Evolutionary conservation across 345 rosid species (phyloP).

Genomic region (Aegle marmelos): DNA sequence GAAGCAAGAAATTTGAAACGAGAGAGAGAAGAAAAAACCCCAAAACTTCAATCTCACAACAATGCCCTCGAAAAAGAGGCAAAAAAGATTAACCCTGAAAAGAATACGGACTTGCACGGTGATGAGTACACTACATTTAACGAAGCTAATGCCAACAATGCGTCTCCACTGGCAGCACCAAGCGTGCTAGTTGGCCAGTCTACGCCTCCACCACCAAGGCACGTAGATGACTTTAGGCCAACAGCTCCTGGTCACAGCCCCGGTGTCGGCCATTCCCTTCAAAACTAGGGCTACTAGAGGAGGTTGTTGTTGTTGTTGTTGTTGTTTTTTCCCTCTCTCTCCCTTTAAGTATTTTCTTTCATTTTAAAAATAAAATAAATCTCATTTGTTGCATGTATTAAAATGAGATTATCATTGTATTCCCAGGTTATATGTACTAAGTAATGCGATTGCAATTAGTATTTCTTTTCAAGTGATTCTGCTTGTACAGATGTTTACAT

Average conservation of each 20-base stretch:
- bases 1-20: constrained; percentile 40
- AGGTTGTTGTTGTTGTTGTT: no score
- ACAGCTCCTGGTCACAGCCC: constrained; percentile 68
- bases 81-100: neutral
- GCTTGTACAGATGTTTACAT: neutral
- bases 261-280: constrained; percentile 51
- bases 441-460: neutral
- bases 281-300: constrained; percentile 25
- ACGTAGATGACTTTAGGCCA: constrained; percentile 52
- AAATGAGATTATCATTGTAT: neutral
- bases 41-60: constrained; percentile 3
- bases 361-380: neutral
- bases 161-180: constrained; percentile 22
- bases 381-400: neutral
- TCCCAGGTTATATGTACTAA: neutral
- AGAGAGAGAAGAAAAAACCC: neutral
- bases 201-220: constrained; percentile 24
- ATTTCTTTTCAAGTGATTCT: neutral
- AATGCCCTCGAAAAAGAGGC: constrained; percentile 9
- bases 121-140: neutral
- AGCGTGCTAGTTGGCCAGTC: neutral
- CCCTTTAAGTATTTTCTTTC: neutral
- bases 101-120: neutral
- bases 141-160: neutral
- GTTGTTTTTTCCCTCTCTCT: no score